Evolutionary conservation across 495 filamentous ascomycete species (phyloP).

Genomic region (Penicillium atrosanguineum): DNA sequence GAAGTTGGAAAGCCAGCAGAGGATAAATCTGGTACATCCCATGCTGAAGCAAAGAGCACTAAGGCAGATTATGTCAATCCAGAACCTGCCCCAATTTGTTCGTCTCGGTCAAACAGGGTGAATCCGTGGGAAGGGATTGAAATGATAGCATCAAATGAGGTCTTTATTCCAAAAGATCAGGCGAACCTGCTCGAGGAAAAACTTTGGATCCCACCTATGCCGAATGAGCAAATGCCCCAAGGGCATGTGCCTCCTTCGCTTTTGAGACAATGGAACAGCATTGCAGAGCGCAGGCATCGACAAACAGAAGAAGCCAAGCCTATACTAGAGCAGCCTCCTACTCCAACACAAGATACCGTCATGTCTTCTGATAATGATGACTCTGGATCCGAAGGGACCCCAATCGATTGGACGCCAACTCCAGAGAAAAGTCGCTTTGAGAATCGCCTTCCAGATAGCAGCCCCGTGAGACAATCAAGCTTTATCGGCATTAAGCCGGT

Average conservation of each 20-base stretch:
- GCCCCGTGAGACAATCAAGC: constrained; percentile 16
- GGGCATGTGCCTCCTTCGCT: constrained; percentile 39
- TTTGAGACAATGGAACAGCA: constrained; percentile 37
- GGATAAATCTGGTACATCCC: neutral
- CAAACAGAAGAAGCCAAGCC: neutral
- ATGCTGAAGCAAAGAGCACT: neutral
- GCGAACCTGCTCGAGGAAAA: constrained; percentile 50
- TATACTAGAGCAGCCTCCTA: neutral
- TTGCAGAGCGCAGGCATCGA: constrained; percentile 25
- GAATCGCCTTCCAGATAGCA: constrained; percentile 26
- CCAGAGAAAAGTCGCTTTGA: constrained; percentile 1
- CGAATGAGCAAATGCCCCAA: constrained; percentile 19
- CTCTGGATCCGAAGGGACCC: neutral
- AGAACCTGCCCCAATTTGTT: neutral
- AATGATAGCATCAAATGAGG: constrained; percentile 42
- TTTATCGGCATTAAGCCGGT: neutral
- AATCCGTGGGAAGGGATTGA: constrained; percentile 40
- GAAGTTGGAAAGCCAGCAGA: neutral
- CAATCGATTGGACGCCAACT: neutral
- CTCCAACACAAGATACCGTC: constrained; percentile 6
- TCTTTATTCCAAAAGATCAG: constrained; percentile 61
- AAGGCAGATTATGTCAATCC: neutral
- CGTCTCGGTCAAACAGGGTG: neutral
- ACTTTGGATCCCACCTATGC: constrained; percentile 42
- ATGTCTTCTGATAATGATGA: constrained; percentile 2